Conservation (phyloP, 1,139 yeast species). For the Suhomyces panamericanus region DNA sequence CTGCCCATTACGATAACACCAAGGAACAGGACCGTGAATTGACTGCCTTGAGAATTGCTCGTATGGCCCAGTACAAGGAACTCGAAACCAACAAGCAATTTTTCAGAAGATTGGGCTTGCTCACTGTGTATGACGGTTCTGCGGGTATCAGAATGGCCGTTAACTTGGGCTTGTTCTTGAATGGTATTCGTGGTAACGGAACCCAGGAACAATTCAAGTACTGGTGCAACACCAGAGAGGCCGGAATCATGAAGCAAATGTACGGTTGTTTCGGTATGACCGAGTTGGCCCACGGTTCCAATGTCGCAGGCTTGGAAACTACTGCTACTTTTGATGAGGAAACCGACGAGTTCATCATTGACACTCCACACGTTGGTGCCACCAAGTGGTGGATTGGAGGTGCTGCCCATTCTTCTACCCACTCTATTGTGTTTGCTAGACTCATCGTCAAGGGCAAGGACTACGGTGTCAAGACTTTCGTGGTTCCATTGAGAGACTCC, state of each 20-base stretch:
- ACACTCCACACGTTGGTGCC: constrained; percentile 89
- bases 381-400: constrained; percentile 99
- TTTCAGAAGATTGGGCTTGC: constrained; percentile 40
- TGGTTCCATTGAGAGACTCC: constrained; percentile 81
- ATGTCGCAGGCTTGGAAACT: constrained; percentile 91
- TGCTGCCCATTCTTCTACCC: constrained; percentile 92
- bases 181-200: constrained; percentile 73
- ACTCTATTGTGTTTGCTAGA: constrained; percentile 78
- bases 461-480: constrained; percentile 87
- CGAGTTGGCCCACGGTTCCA: constrained; percentile 91
- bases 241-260: constrained; percentile 60
- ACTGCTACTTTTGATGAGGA: constrained; percentile 75
- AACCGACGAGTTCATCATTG: constrained; percentile 67
- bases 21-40: constrained; percentile 52
- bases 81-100: constrained; percentile 45
- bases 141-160: constrained; percentile 55
- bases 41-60: constrained; percentile 45
- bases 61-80: constrained; percentile 48
- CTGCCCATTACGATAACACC: constrained; percentile 53
- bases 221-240: constrained; percentile 78
- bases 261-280: constrained; percentile 96
- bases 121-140: constrained; percentile 63
- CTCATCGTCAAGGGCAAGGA: constrained; percentile 79
- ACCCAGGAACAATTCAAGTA: constrained; percentile 59
- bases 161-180: constrained; percentile 68